These are phyloP conservation scores for Cunninghamia lanceolata DNA, from an alignment of 75 land plant genomes.

Conservation along the genomic window DNA sequence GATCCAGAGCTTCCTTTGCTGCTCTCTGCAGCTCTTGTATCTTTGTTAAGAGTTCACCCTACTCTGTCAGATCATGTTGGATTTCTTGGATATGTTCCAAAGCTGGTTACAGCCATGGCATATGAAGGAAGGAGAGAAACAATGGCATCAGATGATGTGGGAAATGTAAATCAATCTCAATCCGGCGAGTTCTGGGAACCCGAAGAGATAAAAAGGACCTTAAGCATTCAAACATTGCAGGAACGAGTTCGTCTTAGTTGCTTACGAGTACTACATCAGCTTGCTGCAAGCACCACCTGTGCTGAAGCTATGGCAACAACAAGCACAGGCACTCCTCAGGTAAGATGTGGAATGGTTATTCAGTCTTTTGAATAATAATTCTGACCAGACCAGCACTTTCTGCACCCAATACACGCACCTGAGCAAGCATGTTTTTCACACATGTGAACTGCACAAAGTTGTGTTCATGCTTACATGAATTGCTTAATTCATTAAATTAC, in stretches of 20 bases:
- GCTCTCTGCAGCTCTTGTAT: constrained; percentile 96
- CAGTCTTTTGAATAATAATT: background rate
- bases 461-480: no score
- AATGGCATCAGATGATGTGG: constrained; percentile 65
- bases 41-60: constrained; percentile 93
- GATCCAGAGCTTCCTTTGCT: constrained; percentile 95
- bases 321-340: constrained; percentile 93
- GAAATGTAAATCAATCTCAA: constrained; percentile 25
- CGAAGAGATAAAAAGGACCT: constrained; percentile 53
- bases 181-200: constrained; percentile 40
- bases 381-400: background rate
- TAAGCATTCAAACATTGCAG: constrained; percentile 68
- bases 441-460: background rate
- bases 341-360: constrained; percentile 18
- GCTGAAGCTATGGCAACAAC: constrained; percentile 99
- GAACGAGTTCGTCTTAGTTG: constrained; percentile 97
- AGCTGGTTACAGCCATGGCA: constrained; percentile 97
- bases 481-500: no score
- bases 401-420: background rate
- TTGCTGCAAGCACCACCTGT: constrained; percentile 96
- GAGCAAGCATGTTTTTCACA: background rate
- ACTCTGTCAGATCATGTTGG: constrained; percentile 97
- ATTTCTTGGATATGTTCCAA: constrained; percentile 95
- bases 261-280: constrained; percentile 92
- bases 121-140: constrained; percentile 91